Evolutionary conservation across 2,329 filamentous ascomycete genomes (phyloP), one percentile per base, ranked within the genome.

Genomic region (Cordyceps cateniannulata): DNA sequence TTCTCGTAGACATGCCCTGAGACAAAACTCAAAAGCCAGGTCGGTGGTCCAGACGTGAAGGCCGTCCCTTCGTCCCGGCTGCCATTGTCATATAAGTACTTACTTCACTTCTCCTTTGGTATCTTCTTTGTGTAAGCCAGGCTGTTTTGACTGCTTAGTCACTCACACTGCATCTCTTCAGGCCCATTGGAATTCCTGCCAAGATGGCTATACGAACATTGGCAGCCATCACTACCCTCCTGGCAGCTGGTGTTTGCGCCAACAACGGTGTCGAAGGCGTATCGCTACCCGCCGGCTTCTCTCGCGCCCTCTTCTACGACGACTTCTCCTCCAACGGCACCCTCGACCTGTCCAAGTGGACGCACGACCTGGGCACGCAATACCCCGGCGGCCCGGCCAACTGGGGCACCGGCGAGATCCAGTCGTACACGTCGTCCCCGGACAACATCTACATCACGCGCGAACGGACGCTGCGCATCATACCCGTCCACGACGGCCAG

Each of bases 371-470:
- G n/a, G 79, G 80, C 53, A 81, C 76, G 0, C 64, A 66, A 10
- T 82, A 82, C 63, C 71, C 76, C 1, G 75, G 75, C n/a, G 79
- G 79, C 1, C 68, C 78, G 0, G 58, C 68, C 8, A 70, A 76
- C 63, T 82, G 79, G 79, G 79, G 80, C 53, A 82, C 79, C 4
- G 72, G 74, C 61, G 79, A 82, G 66, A 70, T 77, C 20, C 70
- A 82, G 66, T 73, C 70, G 1, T 81, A 81, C 69, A 81, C 78
- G 24, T 65, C 66, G 50, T 69, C 69, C 38, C 38, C 64, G 14
- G 61, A 66, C 47, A 82, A 82, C 68, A 64, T 81, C 48, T 70
- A 66, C 60, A 69, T 79, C 63, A 75, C 75, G 14, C 62, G 66
- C 8, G 32, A 64, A 45, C n/a, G 71, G 14, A 73, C 71, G 6